Evolutionary conservation across 148 eudicot genomes (phyloP).

Genomic region (Camellia japonica): DNA sequence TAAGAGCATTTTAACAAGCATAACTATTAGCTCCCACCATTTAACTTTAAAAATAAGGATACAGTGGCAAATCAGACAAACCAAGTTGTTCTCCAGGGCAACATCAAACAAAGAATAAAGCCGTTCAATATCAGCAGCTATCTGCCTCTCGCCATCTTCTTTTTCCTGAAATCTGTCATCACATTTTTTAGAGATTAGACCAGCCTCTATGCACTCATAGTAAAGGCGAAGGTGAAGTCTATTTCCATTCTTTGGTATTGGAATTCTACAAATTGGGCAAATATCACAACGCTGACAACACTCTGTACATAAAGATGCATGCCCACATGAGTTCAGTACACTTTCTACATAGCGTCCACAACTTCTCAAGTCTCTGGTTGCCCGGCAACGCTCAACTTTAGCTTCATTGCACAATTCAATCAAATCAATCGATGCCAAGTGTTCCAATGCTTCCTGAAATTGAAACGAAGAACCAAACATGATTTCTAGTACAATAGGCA

Average conservation of each 20-base stretch:
- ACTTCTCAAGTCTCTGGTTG: conserved; percentile 89
- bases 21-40: neutral
- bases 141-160: conserved; percentile 51
- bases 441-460: conserved; percentile 76
- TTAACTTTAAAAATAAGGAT: conserved; percentile 42
- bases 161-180: conserved; percentile 65
- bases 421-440: conserved; percentile 86
- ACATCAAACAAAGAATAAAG: conserved; percentile 92
- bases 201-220: conserved; percentile 86
- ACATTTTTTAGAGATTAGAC: conserved; percentile 65
- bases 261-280: conserved; percentile 84
- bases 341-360: conserved; percentile 76
- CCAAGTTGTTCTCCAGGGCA: conserved; percentile 79
- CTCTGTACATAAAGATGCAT: conserved; percentile 93
- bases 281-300: conserved; percentile 85
- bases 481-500: neutral
- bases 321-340: conserved; percentile 82
- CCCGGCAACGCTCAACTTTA: conserved; percentile 90
- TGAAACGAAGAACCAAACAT: conserved; percentile 11
- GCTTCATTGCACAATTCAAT: conserved; percentile 89
- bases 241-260: conserved; percentile 53
- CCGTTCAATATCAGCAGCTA: conserved; percentile 69
- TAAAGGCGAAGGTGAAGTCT: conserved; percentile 80
- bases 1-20: neutral
- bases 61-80: conserved; percentile 90